These are phyloP conservation scores for Stenogyne calaminthoides DNA, from an alignment of 305 asterid genomes.

Conservation along the genomic window DNA sequence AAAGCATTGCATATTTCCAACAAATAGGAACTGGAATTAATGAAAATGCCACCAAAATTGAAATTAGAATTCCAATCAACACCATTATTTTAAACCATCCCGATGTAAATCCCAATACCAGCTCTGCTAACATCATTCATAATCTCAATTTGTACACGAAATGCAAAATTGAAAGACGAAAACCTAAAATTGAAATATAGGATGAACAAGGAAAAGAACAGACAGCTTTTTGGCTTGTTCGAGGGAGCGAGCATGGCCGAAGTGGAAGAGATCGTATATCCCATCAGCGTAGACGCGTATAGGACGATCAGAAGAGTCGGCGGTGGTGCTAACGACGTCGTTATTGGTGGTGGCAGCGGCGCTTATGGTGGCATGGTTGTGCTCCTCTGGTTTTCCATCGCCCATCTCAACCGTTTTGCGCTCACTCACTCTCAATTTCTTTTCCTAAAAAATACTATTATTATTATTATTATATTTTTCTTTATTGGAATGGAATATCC, in stretches of 20 bases:
- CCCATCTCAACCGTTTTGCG: conserved; percentile 38
- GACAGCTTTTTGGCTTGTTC: conserved; percentile 91
- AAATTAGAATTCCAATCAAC: conserved; percentile 6
- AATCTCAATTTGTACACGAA: conserved; percentile 3
- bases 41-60: background rate
- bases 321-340: conserved; percentile 33
- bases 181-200: background rate
- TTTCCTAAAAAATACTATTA: conserved; percentile 7
- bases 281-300: conserved; percentile 95
- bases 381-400: conserved; percentile 28
- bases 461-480: background rate
- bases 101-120: background rate
- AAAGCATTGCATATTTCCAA: conserved; percentile 26
- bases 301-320: conserved; percentile 50
- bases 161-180: background rate
- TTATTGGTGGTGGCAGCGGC: conserved; percentile 20
- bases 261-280: conserved; percentile 94
- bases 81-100: background rate
- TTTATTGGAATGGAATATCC: background rate
- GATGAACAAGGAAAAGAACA: background rate
- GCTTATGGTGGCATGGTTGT: conserved; percentile 15
- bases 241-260: conserved; percentile 94
- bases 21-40: background rate
- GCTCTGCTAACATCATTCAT: conserved; percentile 14
- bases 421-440: background rate